Base-by-base conservation (phyloP, 495 filamentous ascomycete genomes). In the Neurospora sp. region DNA sequence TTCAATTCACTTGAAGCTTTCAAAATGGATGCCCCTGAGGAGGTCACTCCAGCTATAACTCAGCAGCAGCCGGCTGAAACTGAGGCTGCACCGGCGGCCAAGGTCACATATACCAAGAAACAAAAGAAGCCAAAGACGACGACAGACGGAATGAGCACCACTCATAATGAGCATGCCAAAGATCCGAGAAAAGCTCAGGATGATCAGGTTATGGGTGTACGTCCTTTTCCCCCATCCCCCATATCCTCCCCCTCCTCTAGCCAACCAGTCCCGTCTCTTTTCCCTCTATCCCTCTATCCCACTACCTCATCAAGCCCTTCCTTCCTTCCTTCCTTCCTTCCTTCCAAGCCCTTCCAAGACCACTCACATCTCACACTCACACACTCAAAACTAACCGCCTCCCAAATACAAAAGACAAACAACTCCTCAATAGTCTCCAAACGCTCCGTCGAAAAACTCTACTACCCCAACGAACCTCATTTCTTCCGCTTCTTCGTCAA, bases 361-460 rank as follows among this genome's bases (percentile, higher is more conserved):
- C n/a, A n/a, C n/a, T n/a, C n/a, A n/a, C n/a, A n/a, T n/a, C n/a
- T n/a, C n/a, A n/a, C n/a, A n/a, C n/a, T n/a, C n/a, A n/a, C n/a
- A n/a, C n/a, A n/a, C n/a, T n/a, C n/a, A n/a, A n/a, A n/a, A n/a
- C n/a, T n/a, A n/a, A n/a, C n/a, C n/a, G n/a, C n/a, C n/a, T n/a
- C n/a, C n/a, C n/a, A n/a, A n/a, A n/a, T n/a, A n/a, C n/a, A n/a
- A n/a, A n/a, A n/a, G 22, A 27, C 94, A 71, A 97, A 97, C 78
- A 93, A 89, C 79, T 93, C 91, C 81, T 94, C 91, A 76, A 97
- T 97, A 76, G 90, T 93, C 45, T 97, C 93, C 37, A 97, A 97
- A 79, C 87, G 93, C 73, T 94, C 92, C 75, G 93, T 97, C 39
- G 93, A 97, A 78, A 89, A 89, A 76, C 85, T 96, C 22, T 97